Percentiles rank a stretch among this genome's conserved stretches.
phyloP scores from a whole-genome alignment of 352 stramenopile genomes.

The Globisporangium sylvaticum region DNA sequence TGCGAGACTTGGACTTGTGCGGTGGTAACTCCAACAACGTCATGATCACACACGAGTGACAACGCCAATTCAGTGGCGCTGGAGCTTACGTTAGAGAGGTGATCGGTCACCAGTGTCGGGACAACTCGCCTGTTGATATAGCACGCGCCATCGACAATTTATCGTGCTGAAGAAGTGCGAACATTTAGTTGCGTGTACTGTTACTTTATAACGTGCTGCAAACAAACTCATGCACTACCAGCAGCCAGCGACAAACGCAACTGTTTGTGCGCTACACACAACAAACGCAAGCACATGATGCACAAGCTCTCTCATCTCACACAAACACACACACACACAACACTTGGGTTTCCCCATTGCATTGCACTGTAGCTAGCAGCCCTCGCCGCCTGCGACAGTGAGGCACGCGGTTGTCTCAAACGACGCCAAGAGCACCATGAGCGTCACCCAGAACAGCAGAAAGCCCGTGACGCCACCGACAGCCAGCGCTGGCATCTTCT shows the following conservation, averaged over 20 bases:
- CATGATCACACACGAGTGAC: not conserved
- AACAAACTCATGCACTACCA: not conserved
- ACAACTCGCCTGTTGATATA: not conserved
- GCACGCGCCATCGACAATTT: not conserved
- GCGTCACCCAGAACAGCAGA: conserved; percentile 46
- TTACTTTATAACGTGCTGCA: not conserved
- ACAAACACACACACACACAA: not conserved
- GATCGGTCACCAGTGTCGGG: not conserved
- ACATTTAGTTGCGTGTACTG: not conserved
- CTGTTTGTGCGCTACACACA: not conserved
- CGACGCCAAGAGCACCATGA: conserved; percentile 47
- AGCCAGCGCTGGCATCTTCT: conserved; percentile 20
- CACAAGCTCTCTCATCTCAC: not conserved
- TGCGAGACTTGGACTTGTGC: not conserved
- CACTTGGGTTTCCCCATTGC: too few species aligned
- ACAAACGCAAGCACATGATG: not conserved
- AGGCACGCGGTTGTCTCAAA: conserved; percentile 60
- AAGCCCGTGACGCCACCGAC: conserved; percentile 29
- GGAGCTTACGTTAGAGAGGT: not conserved
- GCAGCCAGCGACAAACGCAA: not conserved
- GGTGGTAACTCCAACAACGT: not conserved
- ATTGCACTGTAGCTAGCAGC: conserved; percentile 30
- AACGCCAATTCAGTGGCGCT: not conserved
- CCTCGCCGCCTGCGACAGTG: conserved; percentile 52
- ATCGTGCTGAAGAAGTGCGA: too few species aligned